Evolutionary conservation across 1,284 basidiomycete genomes (phyloP).

Genomic region (Dichomitus squalens): DNA sequence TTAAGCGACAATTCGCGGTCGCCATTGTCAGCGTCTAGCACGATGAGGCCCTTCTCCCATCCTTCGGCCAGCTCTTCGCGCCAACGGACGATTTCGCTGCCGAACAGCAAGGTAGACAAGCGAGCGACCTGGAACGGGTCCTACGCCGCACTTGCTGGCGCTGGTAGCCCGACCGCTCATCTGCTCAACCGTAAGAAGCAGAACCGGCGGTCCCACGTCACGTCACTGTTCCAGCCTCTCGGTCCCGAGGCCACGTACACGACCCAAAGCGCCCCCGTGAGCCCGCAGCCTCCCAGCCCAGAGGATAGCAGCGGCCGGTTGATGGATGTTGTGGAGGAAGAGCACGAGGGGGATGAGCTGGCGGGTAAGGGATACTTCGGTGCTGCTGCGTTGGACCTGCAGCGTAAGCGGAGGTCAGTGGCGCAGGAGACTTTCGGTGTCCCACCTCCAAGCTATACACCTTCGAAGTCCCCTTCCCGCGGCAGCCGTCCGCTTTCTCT

Average conservation of each 20-base stretch:
- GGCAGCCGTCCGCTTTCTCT: conserved; percentile 21
- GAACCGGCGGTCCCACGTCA: conserved; percentile 57
- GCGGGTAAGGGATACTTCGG: conserved; percentile 48
- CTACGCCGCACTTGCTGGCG: conserved; percentile 49
- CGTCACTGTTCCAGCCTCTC: conserved; percentile 42
- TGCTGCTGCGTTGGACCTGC: conserved; percentile 58
- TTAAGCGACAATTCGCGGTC: conserved; percentile 39
- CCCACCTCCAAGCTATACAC: conserved; percentile 30
- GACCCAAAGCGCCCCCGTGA: conserved; percentile 49
- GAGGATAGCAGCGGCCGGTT: neutral
- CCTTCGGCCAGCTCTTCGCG: conserved; percentile 33
- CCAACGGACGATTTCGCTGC: conserved; percentile 29
- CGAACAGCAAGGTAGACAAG: conserved; percentile 42
- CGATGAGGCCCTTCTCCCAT: conserved; percentile 43
- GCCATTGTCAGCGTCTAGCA: conserved; percentile 39
- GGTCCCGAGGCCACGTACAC: conserved; percentile 15
- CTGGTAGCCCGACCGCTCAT: conserved; percentile 44
- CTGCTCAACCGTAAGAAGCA: conserved; percentile 46
- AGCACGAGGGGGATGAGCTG: conserved; percentile 40
- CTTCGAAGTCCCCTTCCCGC: conserved; percentile 14
- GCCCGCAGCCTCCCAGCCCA: conserved; percentile 37
- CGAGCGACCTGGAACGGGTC: conserved; percentile 77
- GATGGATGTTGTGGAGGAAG: conserved; percentile 35
- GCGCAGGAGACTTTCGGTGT: conserved; percentile 51
- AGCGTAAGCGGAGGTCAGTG: conserved; percentile 50